Percentiles rank a stretch among this genome's conserved stretches.
These are phyloP conservation scores for Fagus sylvatica DNA, from an alignment of 306 rosid species.

Conservation along the genomic window DNA sequence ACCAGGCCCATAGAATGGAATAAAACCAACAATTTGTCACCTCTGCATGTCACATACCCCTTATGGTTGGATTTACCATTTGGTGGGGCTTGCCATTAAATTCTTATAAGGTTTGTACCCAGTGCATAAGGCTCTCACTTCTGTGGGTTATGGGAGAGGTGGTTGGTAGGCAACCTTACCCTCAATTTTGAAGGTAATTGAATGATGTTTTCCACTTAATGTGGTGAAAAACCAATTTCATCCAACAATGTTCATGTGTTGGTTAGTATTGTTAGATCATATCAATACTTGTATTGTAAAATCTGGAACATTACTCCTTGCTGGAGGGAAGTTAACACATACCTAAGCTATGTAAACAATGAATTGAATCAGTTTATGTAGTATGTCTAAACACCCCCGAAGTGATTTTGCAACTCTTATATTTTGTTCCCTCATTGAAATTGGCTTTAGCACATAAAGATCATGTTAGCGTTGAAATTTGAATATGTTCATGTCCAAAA, in stretches of 20 bases:
- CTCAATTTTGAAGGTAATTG: not conserved
- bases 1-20: not conserved
- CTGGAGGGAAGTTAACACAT: not conserved
- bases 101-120: not conserved
- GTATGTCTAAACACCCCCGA: not conserved
- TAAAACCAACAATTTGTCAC: not conserved
- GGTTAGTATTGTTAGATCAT: not conserved
- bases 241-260: not conserved
- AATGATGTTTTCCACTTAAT: not conserved
- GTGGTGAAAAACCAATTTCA: not conserved
- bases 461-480: not conserved
- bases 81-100: not conserved
- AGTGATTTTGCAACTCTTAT: not conserved
- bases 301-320: not conserved
- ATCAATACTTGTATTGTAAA: not conserved
- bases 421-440: not conserved
- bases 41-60: slow-evolving; percentile 2
- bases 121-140: too few species aligned
- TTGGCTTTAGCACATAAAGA: not conserved
- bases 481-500: too few species aligned
- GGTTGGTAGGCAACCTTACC: too few species aligned
- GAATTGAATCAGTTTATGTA: not conserved
- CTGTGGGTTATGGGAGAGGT: too few species aligned
- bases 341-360: not conserved
- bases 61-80: slow-evolving; percentile 13